phyloP scores from a whole-genome alignment of 371 early-diverging fungal genomes.

The Mucor sp. region DNA sequence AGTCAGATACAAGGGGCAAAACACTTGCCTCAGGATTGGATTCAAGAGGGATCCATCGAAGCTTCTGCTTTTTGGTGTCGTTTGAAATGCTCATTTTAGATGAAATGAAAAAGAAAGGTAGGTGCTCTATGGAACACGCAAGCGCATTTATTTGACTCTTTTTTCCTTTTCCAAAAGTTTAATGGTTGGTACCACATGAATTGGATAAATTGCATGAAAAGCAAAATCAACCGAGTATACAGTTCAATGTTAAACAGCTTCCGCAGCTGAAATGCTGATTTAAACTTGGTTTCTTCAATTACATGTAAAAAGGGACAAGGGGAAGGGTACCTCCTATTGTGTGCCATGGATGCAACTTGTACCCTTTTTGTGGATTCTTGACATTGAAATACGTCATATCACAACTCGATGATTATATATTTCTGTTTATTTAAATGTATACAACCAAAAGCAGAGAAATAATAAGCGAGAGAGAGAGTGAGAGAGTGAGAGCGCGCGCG shows the following conservation, averaged over 20 bases:
- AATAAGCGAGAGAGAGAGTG: neutral
- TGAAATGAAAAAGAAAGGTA: neutral
- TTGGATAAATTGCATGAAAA: neutral
- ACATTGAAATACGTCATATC: neutral
- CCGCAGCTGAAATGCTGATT: neutral
- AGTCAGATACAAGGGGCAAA: too few relatives aligned
- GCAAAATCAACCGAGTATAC: neutral
- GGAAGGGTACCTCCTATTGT: neutral
- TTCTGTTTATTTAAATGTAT: neutral
- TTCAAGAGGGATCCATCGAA: conserved; percentile 82
- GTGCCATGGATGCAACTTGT: neutral
- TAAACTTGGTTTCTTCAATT: neutral
- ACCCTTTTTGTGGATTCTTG: neutral
- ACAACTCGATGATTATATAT: neutral
- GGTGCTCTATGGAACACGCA: neutral
- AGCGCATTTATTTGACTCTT: neutral
- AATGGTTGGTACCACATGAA: neutral
- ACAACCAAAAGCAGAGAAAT: neutral
- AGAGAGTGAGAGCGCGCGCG: too few relatives aligned
- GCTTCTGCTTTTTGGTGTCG: conserved; percentile 6
- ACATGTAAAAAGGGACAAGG: neutral
- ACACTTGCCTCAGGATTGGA: conserved; percentile 75
- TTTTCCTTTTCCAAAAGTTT: neutral
- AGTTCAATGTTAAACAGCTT: neutral
- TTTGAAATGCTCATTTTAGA: neutral